Evolutionary conservation across 2,329 filamentous ascomycete genomes (phyloP), one percentile per base, ranked within the genome.

Genomic region (Zasmidium angulare): DNA sequence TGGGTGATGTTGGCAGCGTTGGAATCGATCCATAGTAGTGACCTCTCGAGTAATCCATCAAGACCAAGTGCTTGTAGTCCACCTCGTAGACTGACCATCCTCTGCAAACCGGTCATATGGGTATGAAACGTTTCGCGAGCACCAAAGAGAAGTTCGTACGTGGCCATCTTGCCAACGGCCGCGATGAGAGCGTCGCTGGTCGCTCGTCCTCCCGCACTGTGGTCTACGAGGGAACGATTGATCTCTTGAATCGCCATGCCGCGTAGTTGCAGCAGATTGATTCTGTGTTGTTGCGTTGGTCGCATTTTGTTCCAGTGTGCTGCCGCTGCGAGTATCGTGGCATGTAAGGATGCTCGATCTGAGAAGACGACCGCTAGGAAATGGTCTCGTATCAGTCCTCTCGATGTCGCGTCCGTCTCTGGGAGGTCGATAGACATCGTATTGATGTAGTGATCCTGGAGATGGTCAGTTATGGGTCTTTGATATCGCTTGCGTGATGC

Each of bases 91-190:
- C 69, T 70, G 11, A 83, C 70, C 69, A 81, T 78, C 19, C 73
- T 70, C 40, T 67, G 61, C 23, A 82, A 69, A 2, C 76, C 80
- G 1, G 70, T 69, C 80, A 83, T 82, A 70, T 83, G 81, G 2
- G 77, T 75, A 53, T 74, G 69, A 59, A 79, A 82, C 14, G 74
- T 72, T 2, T 72, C 66, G 20, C 73, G 64, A 20, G 75, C 73
- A 21, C 80, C 80, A 62, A 78, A 81, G 61, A 82, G 77, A n/a
- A 79, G 79, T 64, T 83, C 81, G 66, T 80, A 83, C 60, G 76
- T 78, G 10, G 80, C 81, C 79, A 83, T 80, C 62, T 81, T 79
- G 31, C 78, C 78, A 2, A 81, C 78, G 2, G 81, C 79, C 9
- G 76, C 78, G 53, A 82, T 75, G 29, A 81, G 61, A 14, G 75